Conservation (phyloP, 176 grass and related monocot genomes). For the Triticum turgidum region DNA sequence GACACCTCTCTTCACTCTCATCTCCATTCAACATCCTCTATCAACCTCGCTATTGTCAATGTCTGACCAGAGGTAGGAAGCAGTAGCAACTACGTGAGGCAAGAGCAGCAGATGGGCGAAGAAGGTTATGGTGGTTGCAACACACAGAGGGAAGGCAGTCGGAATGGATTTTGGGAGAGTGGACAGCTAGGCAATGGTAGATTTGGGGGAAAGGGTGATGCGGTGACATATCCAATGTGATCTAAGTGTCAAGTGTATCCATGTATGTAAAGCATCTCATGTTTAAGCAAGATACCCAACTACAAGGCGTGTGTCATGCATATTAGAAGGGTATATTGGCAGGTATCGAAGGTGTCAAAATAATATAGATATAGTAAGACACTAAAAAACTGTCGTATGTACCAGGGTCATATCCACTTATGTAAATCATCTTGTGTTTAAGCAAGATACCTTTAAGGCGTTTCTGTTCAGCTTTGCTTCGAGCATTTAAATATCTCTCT, state of each 20-base stretch:
- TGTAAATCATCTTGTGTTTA: conserved; percentile 10
- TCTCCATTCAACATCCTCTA: conserved; percentile 3
- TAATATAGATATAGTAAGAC: neutral
- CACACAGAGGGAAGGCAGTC: neutral
- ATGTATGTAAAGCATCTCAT: neutral
- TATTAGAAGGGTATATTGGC: neutral
- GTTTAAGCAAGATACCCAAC: neutral
- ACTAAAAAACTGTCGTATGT: neutral
- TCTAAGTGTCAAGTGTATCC: neutral
- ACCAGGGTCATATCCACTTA: neutral
- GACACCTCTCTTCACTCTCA: neutral
- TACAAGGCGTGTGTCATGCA: neutral
- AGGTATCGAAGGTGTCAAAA: neutral
- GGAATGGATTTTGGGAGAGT: neutral
- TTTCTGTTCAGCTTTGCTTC: conserved; percentile 70
- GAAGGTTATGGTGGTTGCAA: neutral
- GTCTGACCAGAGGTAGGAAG: neutral
- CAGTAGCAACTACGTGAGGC: neutral
- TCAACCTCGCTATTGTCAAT: neutral
- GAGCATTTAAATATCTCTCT: conserved; percentile 48
- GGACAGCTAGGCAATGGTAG: neutral
- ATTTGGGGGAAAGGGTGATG: neutral
- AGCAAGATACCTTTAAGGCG: conserved; percentile 65
- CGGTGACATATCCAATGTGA: neutral
- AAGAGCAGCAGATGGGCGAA: neutral